A percentile compares a stretch with the other conserved stretches of the same genome.
These are phyloP conservation scores for Aureobasidium sp. DNA, from an alignment of 2,329 filamentous ascomycete genomes.

Conservation along the genomic window DNA sequence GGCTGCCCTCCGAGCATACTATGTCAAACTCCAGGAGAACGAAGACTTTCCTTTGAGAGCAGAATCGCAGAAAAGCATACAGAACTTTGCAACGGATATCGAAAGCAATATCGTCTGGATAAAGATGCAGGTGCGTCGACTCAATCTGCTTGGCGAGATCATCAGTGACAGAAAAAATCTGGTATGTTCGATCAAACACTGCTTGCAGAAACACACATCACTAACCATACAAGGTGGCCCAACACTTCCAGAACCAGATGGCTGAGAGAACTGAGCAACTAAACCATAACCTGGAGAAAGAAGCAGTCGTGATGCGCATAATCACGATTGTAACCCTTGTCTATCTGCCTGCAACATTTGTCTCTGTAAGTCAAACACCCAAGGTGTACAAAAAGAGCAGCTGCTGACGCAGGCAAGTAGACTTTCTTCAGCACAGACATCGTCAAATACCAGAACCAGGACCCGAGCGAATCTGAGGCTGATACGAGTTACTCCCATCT, in stretches of 20 bases:
- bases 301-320: conserved; percentile 26
- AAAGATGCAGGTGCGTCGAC: not conserved
- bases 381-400: too few species aligned
- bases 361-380: conserved; percentile 18
- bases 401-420: not conserved
- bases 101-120: not conserved
- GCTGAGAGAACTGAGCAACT: conserved; percentile 23
- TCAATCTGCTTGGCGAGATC: not conserved
- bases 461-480: conserved; percentile 4
- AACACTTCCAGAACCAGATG: conserved; percentile 25
- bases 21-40: conserved; percentile 17
- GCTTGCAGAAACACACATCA: not conserved
- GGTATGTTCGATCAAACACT: not conserved
- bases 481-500: conserved; percentile 25
- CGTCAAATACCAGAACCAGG: not conserved
- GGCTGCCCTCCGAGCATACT: conserved; percentile 20
- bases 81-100: not conserved
- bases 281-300: conserved; percentile 22
- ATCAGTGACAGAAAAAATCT: not conserved
- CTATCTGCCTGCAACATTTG: conserved; percentile 26
- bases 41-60: conserved; percentile 20
- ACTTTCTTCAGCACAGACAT: not conserved
- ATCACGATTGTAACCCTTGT: conserved; percentile 25
- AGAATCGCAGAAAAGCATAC: conserved; percentile 9
- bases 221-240: conserved; percentile 20